Percentiles rank a stretch among this genome's conserved stretches.
These are phyloP conservation scores for Globisporangium megalacanthum DNA, from an alignment of 352 stramenopile genomes.

Conservation along the genomic window DNA sequence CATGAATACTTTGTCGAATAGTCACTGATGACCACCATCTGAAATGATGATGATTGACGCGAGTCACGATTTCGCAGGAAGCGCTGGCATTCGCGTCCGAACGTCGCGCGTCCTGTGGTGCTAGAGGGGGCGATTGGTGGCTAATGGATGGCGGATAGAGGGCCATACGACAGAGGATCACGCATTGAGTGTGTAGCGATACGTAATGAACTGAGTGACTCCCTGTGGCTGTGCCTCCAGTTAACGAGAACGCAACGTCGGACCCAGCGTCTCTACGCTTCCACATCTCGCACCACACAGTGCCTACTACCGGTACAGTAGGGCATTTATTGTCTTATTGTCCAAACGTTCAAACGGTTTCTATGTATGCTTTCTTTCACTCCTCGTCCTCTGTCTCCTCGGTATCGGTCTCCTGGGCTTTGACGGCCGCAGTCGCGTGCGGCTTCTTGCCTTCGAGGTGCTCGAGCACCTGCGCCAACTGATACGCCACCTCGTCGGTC, in stretches of 20 bases:
- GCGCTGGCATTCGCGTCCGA: too few relatives aligned
- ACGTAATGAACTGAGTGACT: not conserved
- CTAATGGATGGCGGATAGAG: too few relatives aligned
- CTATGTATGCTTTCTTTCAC: not conserved
- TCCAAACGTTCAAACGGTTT: not conserved
- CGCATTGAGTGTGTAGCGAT: not conserved
- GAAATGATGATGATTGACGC: not conserved
- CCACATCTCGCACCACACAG: not conserved
- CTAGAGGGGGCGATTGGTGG: too few relatives aligned
- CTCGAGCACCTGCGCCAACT: constrained; percentile 67
- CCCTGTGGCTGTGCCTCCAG: not conserved
- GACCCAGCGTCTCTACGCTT: not conserved
- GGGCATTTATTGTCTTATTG: not conserved
- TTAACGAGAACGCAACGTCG: not conserved
- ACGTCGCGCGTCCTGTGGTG: too few relatives aligned
- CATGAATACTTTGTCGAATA: not conserved
- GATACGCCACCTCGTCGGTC: constrained; percentile 72
- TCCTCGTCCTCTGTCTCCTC: constrained; percentile 8
- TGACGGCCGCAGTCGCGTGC: not conserved
- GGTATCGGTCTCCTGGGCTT: not conserved
- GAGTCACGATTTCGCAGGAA: not conserved
- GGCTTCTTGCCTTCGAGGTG: constrained; percentile 45
- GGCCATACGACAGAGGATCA: too few relatives aligned
- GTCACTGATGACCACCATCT: not conserved
- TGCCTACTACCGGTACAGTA: not conserved